Base-by-base conservation (phyloP, 805 yeast species). In the Sporopachydermia lactativora region DNA sequence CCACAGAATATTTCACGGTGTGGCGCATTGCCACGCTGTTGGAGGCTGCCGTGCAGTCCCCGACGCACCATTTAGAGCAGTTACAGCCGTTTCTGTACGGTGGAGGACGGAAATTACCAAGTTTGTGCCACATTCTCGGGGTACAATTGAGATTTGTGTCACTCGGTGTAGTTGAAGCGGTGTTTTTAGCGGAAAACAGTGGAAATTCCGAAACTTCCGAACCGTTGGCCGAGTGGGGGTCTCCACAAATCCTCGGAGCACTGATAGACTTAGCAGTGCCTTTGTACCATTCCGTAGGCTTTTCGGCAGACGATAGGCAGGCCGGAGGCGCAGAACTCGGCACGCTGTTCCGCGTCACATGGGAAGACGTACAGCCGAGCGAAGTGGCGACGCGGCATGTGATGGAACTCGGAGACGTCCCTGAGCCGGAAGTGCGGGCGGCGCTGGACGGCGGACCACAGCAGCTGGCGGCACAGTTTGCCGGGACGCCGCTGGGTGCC, bases 341-440 rank as follows among this genome's bases (percentile, higher is more conserved):
- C 6, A 42, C 49, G 4, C 53, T 55, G 5, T 37, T 48, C 16
- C 43, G 42, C 5, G 36, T 52, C 15, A 41, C 45, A 5, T 52
- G 54, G 48, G 35, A 42, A 35, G 36, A 39, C 11, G 42, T 50
- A n/a, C 28, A 45, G n/a, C 53, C 58, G 4, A 42, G 51, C 8
- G 55, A 57, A 28, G n/a, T n/a, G n/a, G n/a, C n/a, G n/a, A n/a
- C n/a, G 15, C 43, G 45, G 3, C 45, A 47, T 5, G 38, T 55
- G 11, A 47, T 50, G 15, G 41, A 42, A n/a, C 35, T 43, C 4
- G 52, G 53, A 13, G 48, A 38, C n/a, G 15, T 42, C 17, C 34
- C 36, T 16, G 36, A 39, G 11, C 38, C 36, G 3, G 42, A 39
- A 1, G 49, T 47, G 11, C 35, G 39, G 17, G 19, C 31, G 17